A percentile compares a stretch with the other conserved stretches of the same genome.
phyloP scores from a whole-genome alignment of 2,329 filamentous ascomycete species.

The Neocatenulostroma microsporum region DNA sequence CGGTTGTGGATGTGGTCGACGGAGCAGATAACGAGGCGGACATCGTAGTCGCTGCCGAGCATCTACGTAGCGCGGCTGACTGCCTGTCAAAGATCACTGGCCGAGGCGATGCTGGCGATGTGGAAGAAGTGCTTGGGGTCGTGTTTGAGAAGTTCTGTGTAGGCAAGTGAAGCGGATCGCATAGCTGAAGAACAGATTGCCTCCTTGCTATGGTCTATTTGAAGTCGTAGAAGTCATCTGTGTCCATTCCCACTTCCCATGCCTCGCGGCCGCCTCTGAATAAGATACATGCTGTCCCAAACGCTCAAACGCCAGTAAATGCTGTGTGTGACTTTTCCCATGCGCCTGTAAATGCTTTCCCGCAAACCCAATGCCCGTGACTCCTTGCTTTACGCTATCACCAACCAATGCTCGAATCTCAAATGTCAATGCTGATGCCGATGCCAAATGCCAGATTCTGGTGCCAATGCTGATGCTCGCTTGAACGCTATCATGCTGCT shows the following conservation, averaged over 20 bases:
- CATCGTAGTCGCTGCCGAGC: conserved; percentile 83
- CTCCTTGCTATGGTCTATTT: not conserved
- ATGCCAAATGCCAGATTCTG: no score
- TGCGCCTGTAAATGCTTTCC: not conserved
- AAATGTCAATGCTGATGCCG: not conserved
- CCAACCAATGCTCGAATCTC: no score
- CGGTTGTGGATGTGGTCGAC: no score
- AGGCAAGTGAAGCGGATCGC: conserved; percentile 27
- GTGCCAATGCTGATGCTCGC: conserved; percentile 6
- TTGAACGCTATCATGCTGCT: conserved; percentile 10
- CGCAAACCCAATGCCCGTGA: not conserved
- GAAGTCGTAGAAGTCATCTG: no score
- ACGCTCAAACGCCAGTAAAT: no score
- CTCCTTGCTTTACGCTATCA: not conserved
- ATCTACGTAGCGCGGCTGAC: conserved; percentile 71
- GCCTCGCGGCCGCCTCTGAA: no score
- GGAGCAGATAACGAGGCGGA: no score
- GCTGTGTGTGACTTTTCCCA: no score
- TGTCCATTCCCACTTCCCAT: no score
- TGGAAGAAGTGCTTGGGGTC: conserved; percentile 91
- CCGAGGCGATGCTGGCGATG: conserved; percentile 73
- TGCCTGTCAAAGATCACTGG: conserved; percentile 83
- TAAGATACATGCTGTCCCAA: no score
- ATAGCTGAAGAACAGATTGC: conserved; percentile 2
- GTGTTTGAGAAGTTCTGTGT: conserved; percentile 80